Conservation (phyloP, 1,139 yeast genomes). For the Kodamaea arcana region DNA sequence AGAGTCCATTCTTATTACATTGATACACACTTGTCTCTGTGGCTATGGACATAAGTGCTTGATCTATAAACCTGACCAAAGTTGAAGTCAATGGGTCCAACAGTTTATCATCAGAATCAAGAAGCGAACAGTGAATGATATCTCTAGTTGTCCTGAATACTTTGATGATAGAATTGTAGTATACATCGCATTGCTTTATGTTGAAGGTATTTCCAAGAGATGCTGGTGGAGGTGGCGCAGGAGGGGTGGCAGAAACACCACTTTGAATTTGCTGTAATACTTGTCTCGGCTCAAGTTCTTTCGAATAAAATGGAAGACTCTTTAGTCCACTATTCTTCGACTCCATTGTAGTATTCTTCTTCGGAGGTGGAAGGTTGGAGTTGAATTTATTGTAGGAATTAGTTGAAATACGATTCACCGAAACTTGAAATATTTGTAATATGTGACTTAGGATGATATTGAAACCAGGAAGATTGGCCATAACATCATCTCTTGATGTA, state of each 20-base stretch:
- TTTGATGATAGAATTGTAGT: slow-evolving; percentile 37
- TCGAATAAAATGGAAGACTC: too few species aligned
- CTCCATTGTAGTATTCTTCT: too few species aligned
- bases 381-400: slow-evolving; percentile 4
- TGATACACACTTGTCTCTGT: slow-evolving; percentile 43
- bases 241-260: slow-evolving; percentile 10
- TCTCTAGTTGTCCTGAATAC: slow-evolving; percentile 47
- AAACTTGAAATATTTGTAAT: slow-evolving; percentile 32
- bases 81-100: slow-evolving; percentile 8
- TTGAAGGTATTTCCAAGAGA: slow-evolving; percentile 9
- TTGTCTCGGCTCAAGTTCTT: background rate
- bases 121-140: slow-evolving; percentile 25
- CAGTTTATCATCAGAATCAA: slow-evolving; percentile 4
- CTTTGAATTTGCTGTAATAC: background rate
- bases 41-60: slow-evolving; percentile 34
- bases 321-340: too few species aligned
- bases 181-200: slow-evolving; percentile 27
- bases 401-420: slow-evolving; percentile 30
- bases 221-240: slow-evolving; percentile 12
- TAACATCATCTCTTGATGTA: slow-evolving; percentile 3
- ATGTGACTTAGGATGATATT: slow-evolving; percentile 35
- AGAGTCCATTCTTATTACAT: slow-evolving; percentile 37
- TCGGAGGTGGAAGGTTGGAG: background rate
- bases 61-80: slow-evolving; percentile 26
- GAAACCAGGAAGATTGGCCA: slow-evolving; percentile 32